These are phyloP conservation scores for Cryptococcus sp. DNA, from an alignment of 1,284 basidiomycete genomes.

Conservation along the genomic window DNA sequence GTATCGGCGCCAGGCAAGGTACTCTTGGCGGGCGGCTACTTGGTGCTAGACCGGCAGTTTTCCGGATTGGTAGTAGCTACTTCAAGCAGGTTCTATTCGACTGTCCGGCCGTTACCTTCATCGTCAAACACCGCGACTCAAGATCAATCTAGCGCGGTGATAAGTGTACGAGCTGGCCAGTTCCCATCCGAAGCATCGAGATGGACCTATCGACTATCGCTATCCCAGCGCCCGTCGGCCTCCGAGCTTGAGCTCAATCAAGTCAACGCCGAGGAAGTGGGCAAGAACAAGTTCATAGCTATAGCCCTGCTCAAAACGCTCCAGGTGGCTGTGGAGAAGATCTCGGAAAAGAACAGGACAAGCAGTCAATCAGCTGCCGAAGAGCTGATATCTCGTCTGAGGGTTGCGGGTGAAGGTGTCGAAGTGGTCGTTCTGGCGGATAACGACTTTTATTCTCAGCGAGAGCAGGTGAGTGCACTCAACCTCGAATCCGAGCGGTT, in stretches of 20 bases:
- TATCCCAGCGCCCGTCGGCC: slow-evolving; percentile 10
- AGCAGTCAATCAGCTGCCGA: slow-evolving; percentile 36
- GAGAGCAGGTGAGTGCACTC: slow-evolving; percentile 65
- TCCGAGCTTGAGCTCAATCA: slow-evolving; percentile 17
- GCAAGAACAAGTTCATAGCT: slow-evolving; percentile 86
- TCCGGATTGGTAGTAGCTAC: slow-evolving; percentile 86
- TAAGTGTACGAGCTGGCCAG: slow-evolving; percentile 86
- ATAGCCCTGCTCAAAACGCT: slow-evolving; percentile 79
- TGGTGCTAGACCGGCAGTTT: slow-evolving; percentile 82
- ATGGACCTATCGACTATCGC: slow-evolving; percentile 70
- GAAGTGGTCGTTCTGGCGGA: slow-evolving; percentile 83
- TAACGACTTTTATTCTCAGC: slow-evolving; percentile 98
- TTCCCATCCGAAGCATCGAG: slow-evolving; percentile 66
- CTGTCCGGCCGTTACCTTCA: slow-evolving; percentile 18
- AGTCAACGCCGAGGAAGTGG: slow-evolving; percentile 22
- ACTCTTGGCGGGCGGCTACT: slow-evolving; percentile 88
- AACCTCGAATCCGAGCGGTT: not conserved
- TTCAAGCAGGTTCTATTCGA: slow-evolving; percentile 88
- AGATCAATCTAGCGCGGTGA: slow-evolving; percentile 34
- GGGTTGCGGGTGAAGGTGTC: slow-evolving; percentile 48
- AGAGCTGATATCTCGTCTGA: slow-evolving; percentile 48
- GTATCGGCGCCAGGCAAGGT: slow-evolving; percentile 96
- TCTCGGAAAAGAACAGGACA: slow-evolving; percentile 52
- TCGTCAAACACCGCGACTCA: slow-evolving; percentile 53
- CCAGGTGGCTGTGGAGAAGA: slow-evolving; percentile 64